phyloP scores from a whole-genome alignment of 1,139 yeast species.

The Candida tunisiensis region DNA sequence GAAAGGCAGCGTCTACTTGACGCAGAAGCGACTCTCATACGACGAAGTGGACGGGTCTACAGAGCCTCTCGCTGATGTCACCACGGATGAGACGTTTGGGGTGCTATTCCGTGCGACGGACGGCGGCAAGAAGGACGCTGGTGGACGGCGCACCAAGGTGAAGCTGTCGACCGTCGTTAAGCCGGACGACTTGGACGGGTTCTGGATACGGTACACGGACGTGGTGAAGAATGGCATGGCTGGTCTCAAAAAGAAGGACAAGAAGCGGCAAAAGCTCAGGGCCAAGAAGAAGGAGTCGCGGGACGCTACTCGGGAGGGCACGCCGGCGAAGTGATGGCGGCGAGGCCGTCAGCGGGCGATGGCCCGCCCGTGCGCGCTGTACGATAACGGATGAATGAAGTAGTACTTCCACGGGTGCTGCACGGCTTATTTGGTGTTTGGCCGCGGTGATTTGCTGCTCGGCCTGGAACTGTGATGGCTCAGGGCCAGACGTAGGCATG shows the following conservation, averaged over 20 bases:
- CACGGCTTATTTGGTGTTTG: too few relatives aligned
- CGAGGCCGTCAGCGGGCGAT: too few relatives aligned
- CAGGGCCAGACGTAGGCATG: too few relatives aligned
- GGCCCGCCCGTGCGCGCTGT: too few relatives aligned
- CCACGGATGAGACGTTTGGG: slow-evolving; percentile 4
- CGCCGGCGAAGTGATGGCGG: too few relatives aligned
- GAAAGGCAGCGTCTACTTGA: slow-evolving; percentile 24
- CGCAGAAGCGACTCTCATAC: slow-evolving; percentile 14
- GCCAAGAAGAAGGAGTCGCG: too few relatives aligned
- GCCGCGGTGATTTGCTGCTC: too few relatives aligned
- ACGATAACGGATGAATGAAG: too few relatives aligned
- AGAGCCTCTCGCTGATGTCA: not conserved
- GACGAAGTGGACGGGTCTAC: slow-evolving; percentile 3
- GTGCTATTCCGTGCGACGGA: slow-evolving; percentile 28
- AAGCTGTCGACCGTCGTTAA: slow-evolving; percentile 51
- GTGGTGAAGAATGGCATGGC: slow-evolving; percentile 40
- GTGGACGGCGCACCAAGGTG: slow-evolving; percentile 25
- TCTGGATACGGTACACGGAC: slow-evolving; percentile 52
- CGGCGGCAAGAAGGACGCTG: slow-evolving; percentile 22
- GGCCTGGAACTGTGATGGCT: too few relatives aligned
- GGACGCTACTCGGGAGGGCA: too few relatives aligned
- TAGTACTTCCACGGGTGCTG: too few relatives aligned
- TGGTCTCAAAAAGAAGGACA: slow-evolving; percentile 43
- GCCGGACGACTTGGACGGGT: slow-evolving; percentile 34
- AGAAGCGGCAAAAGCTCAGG: slow-evolving; percentile 9